These are phyloP conservation scores for Cercophora samala DNA, from an alignment of 495 filamentous ascomycete species.

Conservation along the genomic window DNA sequence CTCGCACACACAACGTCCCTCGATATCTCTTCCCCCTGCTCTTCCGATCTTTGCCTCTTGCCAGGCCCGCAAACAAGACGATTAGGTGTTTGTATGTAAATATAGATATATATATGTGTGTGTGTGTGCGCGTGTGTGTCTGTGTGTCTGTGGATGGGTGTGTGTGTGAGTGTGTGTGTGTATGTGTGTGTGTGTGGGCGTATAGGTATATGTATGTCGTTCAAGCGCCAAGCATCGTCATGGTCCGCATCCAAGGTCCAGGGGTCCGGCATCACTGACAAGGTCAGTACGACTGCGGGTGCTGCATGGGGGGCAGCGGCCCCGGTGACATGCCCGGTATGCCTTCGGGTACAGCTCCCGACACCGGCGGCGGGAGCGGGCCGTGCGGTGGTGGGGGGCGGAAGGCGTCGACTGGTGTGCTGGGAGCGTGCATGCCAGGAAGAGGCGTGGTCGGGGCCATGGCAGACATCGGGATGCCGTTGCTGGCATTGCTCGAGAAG, in stretches of 20 bases:
- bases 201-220: no score
- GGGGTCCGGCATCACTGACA: no score
- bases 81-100: no score
- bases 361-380: neutral
- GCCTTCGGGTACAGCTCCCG: neutral
- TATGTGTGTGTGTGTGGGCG: no score
- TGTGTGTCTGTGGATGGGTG: no score
- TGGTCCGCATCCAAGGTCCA: no score
- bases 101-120: no score
- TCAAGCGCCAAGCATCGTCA: no score
- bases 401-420: neutral
- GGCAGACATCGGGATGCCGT: constrained; percentile 22
- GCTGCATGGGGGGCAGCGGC: neutral
- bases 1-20: neutral
- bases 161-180: no score
- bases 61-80: no score
- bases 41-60: neutral
- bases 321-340: neutral
- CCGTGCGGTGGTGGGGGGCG: neutral
- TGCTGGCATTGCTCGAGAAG: constrained; percentile 45
- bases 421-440: neutral
- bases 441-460: constrained; percentile 11
- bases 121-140: no score
- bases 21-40: no score
- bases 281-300: neutral